Conservation (phyloP, 2,329 filamentous ascomycete genomes). For the Massarina eburnea region DNA sequence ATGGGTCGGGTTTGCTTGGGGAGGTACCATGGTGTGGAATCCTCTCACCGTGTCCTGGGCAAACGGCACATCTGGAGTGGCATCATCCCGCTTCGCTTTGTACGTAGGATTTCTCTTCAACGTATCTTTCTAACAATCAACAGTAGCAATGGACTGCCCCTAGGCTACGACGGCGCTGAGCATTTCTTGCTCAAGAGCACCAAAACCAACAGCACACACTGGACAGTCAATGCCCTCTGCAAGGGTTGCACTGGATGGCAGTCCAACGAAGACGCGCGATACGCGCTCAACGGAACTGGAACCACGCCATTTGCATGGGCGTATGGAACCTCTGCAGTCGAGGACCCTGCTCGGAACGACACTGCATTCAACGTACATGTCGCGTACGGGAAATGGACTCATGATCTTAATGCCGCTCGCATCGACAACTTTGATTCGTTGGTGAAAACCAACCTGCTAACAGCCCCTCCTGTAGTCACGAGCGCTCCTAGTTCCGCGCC, state of each 20-base stretch:
- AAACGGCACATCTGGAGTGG: conserved; percentile 28
- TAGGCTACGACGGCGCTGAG: conserved; percentile 30
- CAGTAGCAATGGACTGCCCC: conserved; percentile 29
- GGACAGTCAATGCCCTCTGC: conserved; percentile 33
- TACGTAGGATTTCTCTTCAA: conserved; percentile 13
- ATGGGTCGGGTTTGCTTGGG: conserved; percentile 37
- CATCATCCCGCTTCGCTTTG: conserved; percentile 37
- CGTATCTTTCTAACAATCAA: conserved; percentile 15
- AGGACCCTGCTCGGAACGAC: conserved; percentile 31
- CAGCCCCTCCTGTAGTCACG: conserved; percentile 21
- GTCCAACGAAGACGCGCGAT: conserved; percentile 28
- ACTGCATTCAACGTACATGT: conserved; percentile 37
- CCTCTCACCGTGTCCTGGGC: conserved; percentile 35
- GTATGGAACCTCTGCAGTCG: conserved; percentile 27
- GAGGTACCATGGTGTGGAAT: conserved; percentile 38
- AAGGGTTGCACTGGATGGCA: conserved; percentile 36
- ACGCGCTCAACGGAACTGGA: conserved; percentile 26
- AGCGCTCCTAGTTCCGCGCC: conserved; percentile 10
- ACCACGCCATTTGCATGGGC: conserved; percentile 37
- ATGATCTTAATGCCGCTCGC: conserved; percentile 34
- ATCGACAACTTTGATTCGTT: conserved; percentile 32
- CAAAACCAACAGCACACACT: conserved; percentile 34
- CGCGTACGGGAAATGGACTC: conserved; percentile 34
- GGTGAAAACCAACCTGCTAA: conserved; percentile 34
- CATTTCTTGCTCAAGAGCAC: conserved; percentile 34